Evolutionary conservation across 257 asterid species (phyloP).

Genomic region (Capsicum chinense): DNA sequence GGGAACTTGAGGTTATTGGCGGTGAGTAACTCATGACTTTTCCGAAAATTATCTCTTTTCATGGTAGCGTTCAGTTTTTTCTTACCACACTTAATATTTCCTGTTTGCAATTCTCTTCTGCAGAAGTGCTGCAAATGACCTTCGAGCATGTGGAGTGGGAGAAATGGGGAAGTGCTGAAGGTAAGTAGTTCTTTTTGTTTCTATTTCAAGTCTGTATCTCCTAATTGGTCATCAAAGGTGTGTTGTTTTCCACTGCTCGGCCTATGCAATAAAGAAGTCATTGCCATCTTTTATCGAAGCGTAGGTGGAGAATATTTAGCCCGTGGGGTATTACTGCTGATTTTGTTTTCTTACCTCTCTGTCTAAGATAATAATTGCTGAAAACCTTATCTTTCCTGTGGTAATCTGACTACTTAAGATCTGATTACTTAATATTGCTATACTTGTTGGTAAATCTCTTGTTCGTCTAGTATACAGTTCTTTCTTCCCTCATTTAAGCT

Average conservation of each 20-base stretch:
- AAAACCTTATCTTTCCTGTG: neutral
- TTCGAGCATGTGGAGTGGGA: constrained; percentile 67
- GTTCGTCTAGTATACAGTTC: neutral
- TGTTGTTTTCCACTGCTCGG: neutral
- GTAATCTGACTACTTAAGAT: neutral
- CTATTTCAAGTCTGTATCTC: constrained; percentile 18
- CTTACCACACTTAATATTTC: constrained; percentile 5
- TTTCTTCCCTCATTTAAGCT: neutral
- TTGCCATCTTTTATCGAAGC: constrained; percentile 15
- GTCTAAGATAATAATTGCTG: constrained; percentile 13
- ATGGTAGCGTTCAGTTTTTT: neutral
- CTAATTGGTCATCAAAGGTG: constrained; percentile 9
- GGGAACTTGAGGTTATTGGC: constrained; percentile 76
- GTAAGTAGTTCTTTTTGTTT: constrained; percentile 44
- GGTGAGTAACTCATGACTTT: constrained; percentile 53
- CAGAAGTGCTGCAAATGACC: constrained; percentile 78
- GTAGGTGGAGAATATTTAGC: constrained; percentile 5
- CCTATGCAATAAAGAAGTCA: neutral
- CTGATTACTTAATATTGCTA: neutral
- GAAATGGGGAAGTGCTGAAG: constrained; percentile 64
- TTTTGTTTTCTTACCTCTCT: neutral
- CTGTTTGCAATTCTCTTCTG: constrained; percentile 36
- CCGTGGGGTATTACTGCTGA: constrained; percentile 1
- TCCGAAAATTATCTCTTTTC: neutral
- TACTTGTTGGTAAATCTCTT: neutral